These are phyloP conservation scores for Wickerhamomyces bisporus DNA, from an alignment of 805 yeast species.

Conservation along the genomic window DNA sequence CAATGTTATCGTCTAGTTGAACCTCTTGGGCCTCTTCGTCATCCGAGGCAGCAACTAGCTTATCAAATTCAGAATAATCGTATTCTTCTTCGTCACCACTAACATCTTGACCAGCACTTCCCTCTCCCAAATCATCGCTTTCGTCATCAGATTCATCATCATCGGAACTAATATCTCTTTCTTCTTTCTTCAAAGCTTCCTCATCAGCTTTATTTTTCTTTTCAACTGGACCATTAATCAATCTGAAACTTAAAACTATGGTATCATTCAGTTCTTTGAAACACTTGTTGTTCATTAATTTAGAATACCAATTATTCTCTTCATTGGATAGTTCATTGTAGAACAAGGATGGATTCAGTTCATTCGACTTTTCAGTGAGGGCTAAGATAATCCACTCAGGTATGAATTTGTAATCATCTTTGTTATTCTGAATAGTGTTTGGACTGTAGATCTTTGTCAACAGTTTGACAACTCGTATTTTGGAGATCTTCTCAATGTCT, in stretches of 20 bases:
- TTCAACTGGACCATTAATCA: constrained; percentile 25
- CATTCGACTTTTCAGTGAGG: constrained; percentile 25
- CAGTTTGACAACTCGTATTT: constrained; percentile 18
- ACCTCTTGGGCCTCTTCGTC: constrained; percentile 39
- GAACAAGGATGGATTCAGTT: constrained; percentile 40
- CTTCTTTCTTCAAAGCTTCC: constrained; percentile 13
- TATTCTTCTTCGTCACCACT: constrained; percentile 23
- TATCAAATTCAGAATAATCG: constrained; percentile 30
- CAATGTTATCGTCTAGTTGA: constrained; percentile 21
- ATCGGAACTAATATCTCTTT: constrained; percentile 15
- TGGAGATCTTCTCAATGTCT: constrained; percentile 21
- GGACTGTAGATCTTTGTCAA: constrained; percentile 9
- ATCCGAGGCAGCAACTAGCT: constrained; percentile 32
- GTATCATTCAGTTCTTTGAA: constrained; percentile 41
- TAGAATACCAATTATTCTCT: constrained; percentile 29
- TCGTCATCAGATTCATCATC: constrained; percentile 19
- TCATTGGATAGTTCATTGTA: constrained; percentile 33
- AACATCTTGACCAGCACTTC: constrained; percentile 19
- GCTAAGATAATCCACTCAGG: constrained; percentile 21
- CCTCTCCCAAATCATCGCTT: constrained; percentile 17
- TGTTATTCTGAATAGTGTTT: constrained; percentile 9
- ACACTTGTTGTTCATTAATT: constrained; percentile 39
- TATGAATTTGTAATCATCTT: constrained; percentile 14
- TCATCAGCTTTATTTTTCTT: constrained; percentile 23
- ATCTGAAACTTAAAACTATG: constrained; percentile 34